Evolutionary conservation across 108 stramenopile genomes (phyloP).

Genomic region (Cyclostephanos invisitatus): DNA sequence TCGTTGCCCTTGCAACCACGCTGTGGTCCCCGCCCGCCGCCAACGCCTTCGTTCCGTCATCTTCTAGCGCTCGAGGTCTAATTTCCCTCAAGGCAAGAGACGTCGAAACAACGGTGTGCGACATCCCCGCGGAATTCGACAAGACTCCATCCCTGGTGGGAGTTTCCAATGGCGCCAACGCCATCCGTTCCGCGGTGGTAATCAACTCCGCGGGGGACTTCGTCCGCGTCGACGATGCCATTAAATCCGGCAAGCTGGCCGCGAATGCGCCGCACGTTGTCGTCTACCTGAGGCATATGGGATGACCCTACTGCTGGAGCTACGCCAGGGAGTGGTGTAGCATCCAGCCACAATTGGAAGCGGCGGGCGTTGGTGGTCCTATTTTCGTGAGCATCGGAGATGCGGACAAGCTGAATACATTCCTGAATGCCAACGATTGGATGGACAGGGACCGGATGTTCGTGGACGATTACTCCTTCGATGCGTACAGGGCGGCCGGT

Average conservation of each 20-base stretch:
- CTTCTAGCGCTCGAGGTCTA: not conserved
- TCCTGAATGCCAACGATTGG: slow-evolving; percentile 72
- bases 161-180: slow-evolving; percentile 25
- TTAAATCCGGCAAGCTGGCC: slow-evolving; percentile 18
- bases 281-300: slow-evolving; percentile 79
- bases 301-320: slow-evolving; percentile 92
- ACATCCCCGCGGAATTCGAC: slow-evolving; percentile 27
- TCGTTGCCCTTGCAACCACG: slow-evolving; percentile 9
- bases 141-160: slow-evolving; percentile 23
- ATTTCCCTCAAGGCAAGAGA: not conserved
- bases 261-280: slow-evolving; percentile 61
- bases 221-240: slow-evolving; percentile 57
- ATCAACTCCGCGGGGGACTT: slow-evolving; percentile 62
- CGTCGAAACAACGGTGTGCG: slow-evolving; percentile 23
- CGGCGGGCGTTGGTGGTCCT: slow-evolving; percentile 55
- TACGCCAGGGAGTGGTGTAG: slow-evolving; percentile 79
- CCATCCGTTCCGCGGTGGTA: slow-evolving; percentile 42
- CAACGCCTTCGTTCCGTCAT: slow-evolving; percentile 21
- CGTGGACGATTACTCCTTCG: slow-evolving; percentile 76
- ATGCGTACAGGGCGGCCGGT: slow-evolving; percentile 73
- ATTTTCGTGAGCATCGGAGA: slow-evolving; percentile 82
- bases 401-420: slow-evolving; percentile 62
- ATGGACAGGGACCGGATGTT: slow-evolving; percentile 57
- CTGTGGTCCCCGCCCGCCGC: not conserved
- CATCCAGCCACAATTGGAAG: slow-evolving; percentile 56